Conservation (phyloP, 345 rosid species). For the Arabidopsis suecica region DNA sequence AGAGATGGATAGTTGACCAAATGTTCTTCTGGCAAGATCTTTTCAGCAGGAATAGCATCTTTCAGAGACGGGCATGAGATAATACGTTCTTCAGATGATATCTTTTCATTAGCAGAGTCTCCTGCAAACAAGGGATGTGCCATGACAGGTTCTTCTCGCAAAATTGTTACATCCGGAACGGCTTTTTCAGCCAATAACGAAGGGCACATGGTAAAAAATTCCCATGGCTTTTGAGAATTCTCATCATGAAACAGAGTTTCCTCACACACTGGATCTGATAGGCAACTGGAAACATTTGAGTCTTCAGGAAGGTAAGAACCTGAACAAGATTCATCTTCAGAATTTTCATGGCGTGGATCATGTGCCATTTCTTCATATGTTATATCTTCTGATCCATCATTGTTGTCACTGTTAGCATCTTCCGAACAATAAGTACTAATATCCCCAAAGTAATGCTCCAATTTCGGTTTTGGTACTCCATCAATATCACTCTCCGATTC, state of each 20-base stretch:
- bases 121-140: slow-evolving; percentile 28
- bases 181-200: slow-evolving; percentile 28
- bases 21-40: slow-evolving; percentile 31
- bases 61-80: slow-evolving; percentile 1
- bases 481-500: slow-evolving; percentile 60
- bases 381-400: slow-evolving; percentile 41
- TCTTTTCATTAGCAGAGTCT: slow-evolving; percentile 31
- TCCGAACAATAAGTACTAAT: slow-evolving; percentile 43
- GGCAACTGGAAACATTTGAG: slow-evolving; percentile 21
- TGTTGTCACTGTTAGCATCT: slow-evolving; percentile 43
- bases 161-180: neutral
- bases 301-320: slow-evolving; percentile 30
- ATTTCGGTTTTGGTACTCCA: slow-evolving; percentile 35
- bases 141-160: slow-evolving; percentile 30
- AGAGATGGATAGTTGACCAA: slow-evolving; percentile 14
- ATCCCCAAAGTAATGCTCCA: slow-evolving; percentile 45
- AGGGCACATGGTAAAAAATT: slow-evolving; percentile 14
- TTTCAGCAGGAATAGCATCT: slow-evolving; percentile 33
- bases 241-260: slow-evolving; percentile 25
- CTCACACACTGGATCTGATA: slow-evolving; percentile 32
- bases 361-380: slow-evolving; percentile 32
- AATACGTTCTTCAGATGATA: slow-evolving; percentile 30
- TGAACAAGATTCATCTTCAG: slow-evolving; percentile 35
- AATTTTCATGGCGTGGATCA: slow-evolving; percentile 22
- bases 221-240: slow-evolving; percentile 25